These are phyloP conservation scores for Hypoxylon sp. DNA, from an alignment of 2,329 filamentous ascomycete species.

Conservation along the genomic window DNA sequence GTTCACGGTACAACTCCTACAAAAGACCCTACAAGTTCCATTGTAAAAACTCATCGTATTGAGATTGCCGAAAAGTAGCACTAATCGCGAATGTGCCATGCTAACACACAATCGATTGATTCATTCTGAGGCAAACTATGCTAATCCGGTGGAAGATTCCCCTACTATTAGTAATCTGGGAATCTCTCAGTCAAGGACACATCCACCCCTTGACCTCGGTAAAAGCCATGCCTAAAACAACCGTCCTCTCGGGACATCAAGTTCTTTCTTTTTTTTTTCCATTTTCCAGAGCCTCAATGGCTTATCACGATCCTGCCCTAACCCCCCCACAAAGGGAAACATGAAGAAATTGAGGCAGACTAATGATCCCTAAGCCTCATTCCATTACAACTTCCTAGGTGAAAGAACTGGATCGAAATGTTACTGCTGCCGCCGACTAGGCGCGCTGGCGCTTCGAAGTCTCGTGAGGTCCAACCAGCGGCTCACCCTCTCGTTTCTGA, in stretches of 20 bases:
- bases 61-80: background rate
- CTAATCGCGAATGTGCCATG: background rate
- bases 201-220: background rate
- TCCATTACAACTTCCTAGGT: conserved; percentile 29
- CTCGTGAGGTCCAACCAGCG: conserved; percentile 53
- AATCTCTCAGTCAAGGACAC: background rate
- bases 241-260: conserved; percentile 18
- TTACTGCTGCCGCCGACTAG: conserved; percentile 45
- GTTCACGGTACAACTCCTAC: background rate
- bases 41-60: background rate
- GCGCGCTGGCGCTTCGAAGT: conserved; percentile 53
- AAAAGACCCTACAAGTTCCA: background rate
- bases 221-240: conserved; percentile 24
- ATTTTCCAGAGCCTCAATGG: conserved; percentile 26
- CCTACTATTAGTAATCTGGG: conserved; percentile 26
- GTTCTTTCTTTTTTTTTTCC: conserved; percentile 12
- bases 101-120: conserved; percentile 16
- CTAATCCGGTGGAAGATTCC: conserved; percentile 17
- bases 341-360: conserved; percentile 16
- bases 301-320: background rate
- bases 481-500: conserved; percentile 62
- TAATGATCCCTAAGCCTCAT: conserved; percentile 7
- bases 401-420: conserved; percentile 33
- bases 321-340: conserved; percentile 45
- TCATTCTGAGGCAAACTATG: conserved; percentile 39